phyloP scores from a whole-genome alignment of 345 rosid genomes.

The Passiflora organensis region DNA sequence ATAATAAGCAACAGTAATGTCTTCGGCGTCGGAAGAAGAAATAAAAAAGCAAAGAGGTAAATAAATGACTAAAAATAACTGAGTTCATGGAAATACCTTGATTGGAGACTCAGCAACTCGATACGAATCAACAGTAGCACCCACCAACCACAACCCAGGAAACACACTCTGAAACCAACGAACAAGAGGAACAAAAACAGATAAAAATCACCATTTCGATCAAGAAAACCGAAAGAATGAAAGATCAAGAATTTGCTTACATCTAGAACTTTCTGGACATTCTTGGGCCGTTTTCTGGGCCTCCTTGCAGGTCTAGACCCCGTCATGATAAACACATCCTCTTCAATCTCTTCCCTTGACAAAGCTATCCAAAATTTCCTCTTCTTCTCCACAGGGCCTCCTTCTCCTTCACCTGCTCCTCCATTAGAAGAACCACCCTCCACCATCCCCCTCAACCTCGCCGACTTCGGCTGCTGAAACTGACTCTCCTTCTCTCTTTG shows the following conservation, averaged over 20 bases:
- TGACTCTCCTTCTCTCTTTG: slow-evolving; percentile 20
- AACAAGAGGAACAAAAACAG: background rate
- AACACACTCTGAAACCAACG: slow-evolving; percentile 39
- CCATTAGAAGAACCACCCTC: slow-evolving; percentile 40
- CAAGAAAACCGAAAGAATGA: background rate
- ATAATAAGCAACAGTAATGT: background rate
- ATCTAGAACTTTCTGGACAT: slow-evolving; percentile 71
- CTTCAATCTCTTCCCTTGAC: slow-evolving; percentile 86
- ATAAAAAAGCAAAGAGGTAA: too few relatives aligned
- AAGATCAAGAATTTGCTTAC: slow-evolving; percentile 32
- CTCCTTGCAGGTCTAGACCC: slow-evolving; percentile 79
- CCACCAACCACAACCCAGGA: slow-evolving; percentile 88
- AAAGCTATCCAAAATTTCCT: slow-evolving; percentile 66
- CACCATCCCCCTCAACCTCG: slow-evolving; percentile 50
- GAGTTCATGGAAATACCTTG: background rate
- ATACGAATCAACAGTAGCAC: slow-evolving; percentile 66
- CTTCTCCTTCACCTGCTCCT: slow-evolving; percentile 33
- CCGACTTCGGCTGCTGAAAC: slow-evolving; percentile 50
- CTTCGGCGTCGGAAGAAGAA: too few relatives aligned
- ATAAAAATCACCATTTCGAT: background rate
- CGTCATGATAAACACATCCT: slow-evolving; percentile 78
- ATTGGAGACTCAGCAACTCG: slow-evolving; percentile 13
- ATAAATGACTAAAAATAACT: too few relatives aligned
- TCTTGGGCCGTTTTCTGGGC: slow-evolving; percentile 70
- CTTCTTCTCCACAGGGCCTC: slow-evolving; percentile 37